These are phyloP conservation scores for Podospora anserina DNA, from an alignment of 495 filamentous ascomycete genomes.

Conservation along the genomic window DNA sequence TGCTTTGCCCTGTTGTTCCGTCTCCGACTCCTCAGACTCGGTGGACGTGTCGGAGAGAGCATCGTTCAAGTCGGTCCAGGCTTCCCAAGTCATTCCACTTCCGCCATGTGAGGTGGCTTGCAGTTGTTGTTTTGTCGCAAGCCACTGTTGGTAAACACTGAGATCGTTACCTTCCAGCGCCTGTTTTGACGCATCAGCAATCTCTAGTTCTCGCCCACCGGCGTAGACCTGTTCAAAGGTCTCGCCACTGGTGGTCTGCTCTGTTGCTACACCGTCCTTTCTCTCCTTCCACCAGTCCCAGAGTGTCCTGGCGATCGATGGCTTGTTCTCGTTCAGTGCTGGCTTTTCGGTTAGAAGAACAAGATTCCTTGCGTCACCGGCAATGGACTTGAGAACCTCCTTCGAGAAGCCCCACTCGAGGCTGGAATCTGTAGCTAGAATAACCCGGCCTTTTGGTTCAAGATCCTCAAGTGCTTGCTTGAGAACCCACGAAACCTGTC, in stretches of 20 bases:
- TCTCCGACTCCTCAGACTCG: slow-evolving; percentile 83
- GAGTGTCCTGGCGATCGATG: slow-evolving; percentile 55
- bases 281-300: slow-evolving; percentile 74
- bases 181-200: slow-evolving; percentile 57
- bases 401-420: slow-evolving; percentile 95
- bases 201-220: slow-evolving; percentile 58
- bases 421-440: slow-evolving; percentile 85
- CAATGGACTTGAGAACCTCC: slow-evolving; percentile 72
- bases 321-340: slow-evolving; percentile 35
- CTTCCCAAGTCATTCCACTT: slow-evolving; percentile 61
- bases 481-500: slow-evolving; percentile 65
- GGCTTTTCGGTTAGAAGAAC: slow-evolving; percentile 77
- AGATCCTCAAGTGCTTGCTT: slow-evolving; percentile 35
- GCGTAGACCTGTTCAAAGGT: slow-evolving; percentile 62
- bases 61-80: slow-evolving; percentile 73
- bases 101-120: slow-evolving; percentile 70
- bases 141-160: slow-evolving; percentile 80
- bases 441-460: slow-evolving; percentile 60
- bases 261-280: slow-evolving; percentile 58
- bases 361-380: slow-evolving; percentile 71
- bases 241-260: slow-evolving; percentile 55
- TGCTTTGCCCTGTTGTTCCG: slow-evolving; percentile 86
- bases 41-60: slow-evolving; percentile 76
- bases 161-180: slow-evolving; percentile 72
- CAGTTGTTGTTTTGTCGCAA: slow-evolving; percentile 75